Base-by-base conservation (phyloP, 2,329 filamentous ascomycete genomes). In the Aspergillus chevalieri region DNA sequence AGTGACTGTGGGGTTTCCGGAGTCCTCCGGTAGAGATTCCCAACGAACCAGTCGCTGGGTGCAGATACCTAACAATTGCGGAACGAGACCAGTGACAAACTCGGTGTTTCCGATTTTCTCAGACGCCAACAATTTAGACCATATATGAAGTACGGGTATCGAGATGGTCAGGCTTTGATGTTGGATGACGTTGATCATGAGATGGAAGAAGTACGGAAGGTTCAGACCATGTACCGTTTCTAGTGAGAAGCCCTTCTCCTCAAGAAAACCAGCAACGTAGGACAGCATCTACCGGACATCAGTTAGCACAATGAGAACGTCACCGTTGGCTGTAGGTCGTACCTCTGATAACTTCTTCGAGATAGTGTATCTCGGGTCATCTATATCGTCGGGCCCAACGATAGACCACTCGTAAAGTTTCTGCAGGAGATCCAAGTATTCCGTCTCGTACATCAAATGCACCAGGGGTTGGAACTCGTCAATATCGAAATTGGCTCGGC, bases 261-360 rank as follows among this genome's bases (percentile, higher is more conserved):
- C 88, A 52, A 96, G 79, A 61, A 91, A 92, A 55, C 87, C 86
- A 15, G 87, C 89, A 14, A 96, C 76, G 60, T 87, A 88, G 21
- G 91, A 92, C 8, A 96, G 76, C 74, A 95, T 82, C 87, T 93
- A 43, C 38, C 38, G 10, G 9, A 19, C 14, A 45, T 17, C 39
- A 33, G 44, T 47, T 12, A 42, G 53, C 54, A 44, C 47, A 53
- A 36, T 47, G 45, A 36, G 10, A 19, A 41, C 72, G 57, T 77
- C 26, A 12, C 26, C 26, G 9, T 30, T 30, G 26, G 26, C 26
- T 30, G 26, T 12, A 12, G 10, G 10, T 10, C 12, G 42, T 44
- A 90, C 87, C 80, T 98, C 93, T 1, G 91, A 90, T 43, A 97
- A 82, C 69, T 95, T 96, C 74, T 97, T 97, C 38, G 88, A 84